These are phyloP conservation scores for Chrysanthemum seticuspe DNA, from an alignment of 129 eudicot species.

Conservation along the genomic window DNA sequence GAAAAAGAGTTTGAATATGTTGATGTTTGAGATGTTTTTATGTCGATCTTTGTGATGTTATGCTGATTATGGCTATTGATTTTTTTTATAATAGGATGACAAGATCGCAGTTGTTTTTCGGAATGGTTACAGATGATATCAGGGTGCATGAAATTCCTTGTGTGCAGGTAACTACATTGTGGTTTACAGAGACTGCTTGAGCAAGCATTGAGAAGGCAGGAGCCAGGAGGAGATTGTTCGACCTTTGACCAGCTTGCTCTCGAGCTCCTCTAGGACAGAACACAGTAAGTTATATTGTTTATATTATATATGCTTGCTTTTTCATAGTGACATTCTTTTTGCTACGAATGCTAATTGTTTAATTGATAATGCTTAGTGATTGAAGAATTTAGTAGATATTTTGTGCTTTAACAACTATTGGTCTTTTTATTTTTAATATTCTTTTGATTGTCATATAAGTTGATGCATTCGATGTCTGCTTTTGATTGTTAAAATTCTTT, in stretches of 20 bases:
- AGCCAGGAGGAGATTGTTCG: constrained; percentile 45
- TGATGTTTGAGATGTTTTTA: too few relatives aligned
- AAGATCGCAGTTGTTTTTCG: constrained; percentile 39
- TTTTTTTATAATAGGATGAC: constrained; percentile 22
- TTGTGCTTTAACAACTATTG: too few relatives aligned
- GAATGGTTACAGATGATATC: constrained; percentile 37
- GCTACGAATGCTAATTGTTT: neutral
- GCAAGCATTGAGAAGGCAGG: constrained; percentile 44
- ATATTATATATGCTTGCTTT: neutral
- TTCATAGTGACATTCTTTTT: neutral
- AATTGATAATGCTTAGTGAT: neutral
- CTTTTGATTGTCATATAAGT: too few relatives aligned
- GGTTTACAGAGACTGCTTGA: constrained; percentile 37
- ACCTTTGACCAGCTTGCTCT: constrained; percentile 42
- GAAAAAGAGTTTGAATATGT: too few relatives aligned
- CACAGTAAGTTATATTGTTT: constrained; percentile 22
- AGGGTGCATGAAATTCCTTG: constrained; percentile 41
- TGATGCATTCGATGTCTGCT: too few relatives aligned
- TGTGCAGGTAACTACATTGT: constrained; percentile 38
- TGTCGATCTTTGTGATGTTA: too few relatives aligned
- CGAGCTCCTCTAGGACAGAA: constrained; percentile 45
- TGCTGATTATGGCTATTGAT: too few relatives aligned
- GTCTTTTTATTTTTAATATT: too few relatives aligned
- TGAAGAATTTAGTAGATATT: neutral
- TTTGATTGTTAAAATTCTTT: too few relatives aligned